Evolutionary conservation across 2,329 filamentous ascomycete genomes (phyloP), one percentile per base, ranked within the genome.

Genomic region (Pseudogymnoascus sp.): DNA sequence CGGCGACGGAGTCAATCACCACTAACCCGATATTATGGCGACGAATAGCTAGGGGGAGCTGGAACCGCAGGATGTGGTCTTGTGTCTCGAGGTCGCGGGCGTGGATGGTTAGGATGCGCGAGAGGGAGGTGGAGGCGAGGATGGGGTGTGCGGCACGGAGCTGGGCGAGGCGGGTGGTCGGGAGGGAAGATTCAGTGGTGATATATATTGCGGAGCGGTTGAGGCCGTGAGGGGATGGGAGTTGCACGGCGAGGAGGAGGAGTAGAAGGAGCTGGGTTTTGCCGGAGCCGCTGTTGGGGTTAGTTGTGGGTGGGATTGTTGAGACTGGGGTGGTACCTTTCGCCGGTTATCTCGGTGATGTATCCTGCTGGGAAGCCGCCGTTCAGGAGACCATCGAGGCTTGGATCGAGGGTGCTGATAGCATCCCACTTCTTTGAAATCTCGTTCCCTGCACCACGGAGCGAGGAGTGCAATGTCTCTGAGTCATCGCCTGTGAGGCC

Each of bases 211-310:
- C 88, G n/a, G 86, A 83, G 66, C 86, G 86, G 39, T 83, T 83
- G 0, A 92, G 81, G 5, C 91, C 91, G 45, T 81, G 80, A 0
- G 91, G 89, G 0, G 85, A 77, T 1, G 90, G 86, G 4, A 97
- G 86, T 75, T 99, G 95, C 14, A 88, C 87, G 34, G 93, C 83
- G 36, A 97, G 86, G 51, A 96, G 86, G 29, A 99, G 83, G 21
- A 88, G 87, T 29, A 97, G 83, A 29, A 97, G 86, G 71, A 97
- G 86, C 75, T 99, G 95, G 1, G 95, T 97, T 81, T 99, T 99
- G 71, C 93, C 95, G 68, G 87, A 90, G 70, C 93, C 95, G 72
- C 87, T 89, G 31, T 10, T 64, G 45, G 39, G 31, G 45, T 71
- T 64, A 69, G 67, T 59, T 47, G 29, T n/a, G 63, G 63, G 67